These are phyloP conservation scores for Sistotremastrum niveocremeum DNA, from an alignment of 768 basidiomycete genomes.

Conservation along the genomic window DNA sequence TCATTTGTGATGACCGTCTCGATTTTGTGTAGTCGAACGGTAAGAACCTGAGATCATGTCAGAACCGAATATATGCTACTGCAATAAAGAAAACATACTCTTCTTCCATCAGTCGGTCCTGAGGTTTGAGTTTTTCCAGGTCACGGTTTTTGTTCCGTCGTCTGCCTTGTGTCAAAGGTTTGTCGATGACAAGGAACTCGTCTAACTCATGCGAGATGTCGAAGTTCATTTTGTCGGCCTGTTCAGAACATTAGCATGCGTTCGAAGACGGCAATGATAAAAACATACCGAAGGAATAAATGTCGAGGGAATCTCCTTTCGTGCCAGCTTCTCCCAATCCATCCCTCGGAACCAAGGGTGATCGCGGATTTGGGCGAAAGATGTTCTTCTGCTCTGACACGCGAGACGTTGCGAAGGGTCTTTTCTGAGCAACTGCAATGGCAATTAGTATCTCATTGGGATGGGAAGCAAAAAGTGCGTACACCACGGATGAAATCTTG, in stretches of 20 bases:
- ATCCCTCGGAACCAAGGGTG: slow-evolving; percentile 94
- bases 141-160: slow-evolving; percentile 34
- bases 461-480: no score
- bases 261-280: no score
- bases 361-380: no score
- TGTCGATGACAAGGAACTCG: slow-evolving; percentile 36
- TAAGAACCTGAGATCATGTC: no score
- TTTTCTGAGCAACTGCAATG: no score
- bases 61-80: no score
- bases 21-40: no score
- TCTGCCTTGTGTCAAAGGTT: slow-evolving; percentile 30
- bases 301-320: slow-evolving; percentile 85
- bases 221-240: slow-evolving; percentile 40
- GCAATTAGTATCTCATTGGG: no score
- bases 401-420: no score
- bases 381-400: no score
- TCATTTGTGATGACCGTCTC: no score
- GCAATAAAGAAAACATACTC: slow-evolving; percentile 13
- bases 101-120: slow-evolving; percentile 36
- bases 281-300: slow-evolving; percentile 48
- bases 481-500: no score
- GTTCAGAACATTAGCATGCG: background rate
- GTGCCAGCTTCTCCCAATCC: slow-evolving; percentile 71
- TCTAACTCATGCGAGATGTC: slow-evolving; percentile 39
- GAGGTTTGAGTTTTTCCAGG: slow-evolving; percentile 24